A percentile compares a stretch with the other conserved stretches of the same genome.
These are phyloP conservation scores for Ramalina intermedia DNA, from an alignment of 495 filamentous ascomycete species.

Conservation along the genomic window DNA sequence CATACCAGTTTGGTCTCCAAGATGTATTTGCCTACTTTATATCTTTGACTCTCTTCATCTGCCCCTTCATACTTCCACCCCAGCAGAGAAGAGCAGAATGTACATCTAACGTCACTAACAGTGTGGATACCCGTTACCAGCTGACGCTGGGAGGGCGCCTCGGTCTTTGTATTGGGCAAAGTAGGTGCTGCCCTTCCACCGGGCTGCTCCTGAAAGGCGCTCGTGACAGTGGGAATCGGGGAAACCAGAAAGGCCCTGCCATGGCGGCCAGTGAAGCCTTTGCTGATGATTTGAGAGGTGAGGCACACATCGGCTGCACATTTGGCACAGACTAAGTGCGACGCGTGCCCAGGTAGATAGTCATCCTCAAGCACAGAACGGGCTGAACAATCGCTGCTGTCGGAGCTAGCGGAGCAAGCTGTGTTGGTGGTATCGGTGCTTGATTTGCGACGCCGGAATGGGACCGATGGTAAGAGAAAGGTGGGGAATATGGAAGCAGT, in stretches of 20 bases:
- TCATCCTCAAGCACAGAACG: slow-evolving; percentile 13
- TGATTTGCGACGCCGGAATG: slow-evolving; percentile 31
- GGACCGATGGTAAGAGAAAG: slow-evolving; percentile 39
- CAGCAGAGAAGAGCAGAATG: slow-evolving; percentile 50
- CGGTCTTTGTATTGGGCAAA: slow-evolving; percentile 43
- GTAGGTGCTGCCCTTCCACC: slow-evolving; percentile 19
- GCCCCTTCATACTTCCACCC: slow-evolving; percentile 94
- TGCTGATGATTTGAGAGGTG: slow-evolving; percentile 68
- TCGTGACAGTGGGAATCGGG: slow-evolving; percentile 8
- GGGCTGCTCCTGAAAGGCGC: slow-evolving; percentile 22
- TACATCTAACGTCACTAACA: slow-evolving; percentile 39
- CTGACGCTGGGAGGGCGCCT: slow-evolving; percentile 51
- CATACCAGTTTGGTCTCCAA: slow-evolving; percentile 68
- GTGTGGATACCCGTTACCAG: slow-evolving; percentile 68
- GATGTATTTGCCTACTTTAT: slow-evolving; percentile 97
- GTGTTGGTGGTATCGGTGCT: slow-evolving; percentile 15
- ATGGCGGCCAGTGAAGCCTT: slow-evolving; percentile 88
- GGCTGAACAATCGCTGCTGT: slow-evolving; percentile 8
- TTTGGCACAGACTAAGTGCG: slow-evolving; percentile 54
- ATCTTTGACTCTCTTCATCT: slow-evolving; percentile 63
- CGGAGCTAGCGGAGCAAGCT: slow-evolving; percentile 6
- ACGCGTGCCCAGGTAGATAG: slow-evolving; percentile 36
- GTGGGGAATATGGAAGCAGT: slow-evolving; percentile 27
- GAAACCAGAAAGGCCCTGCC: slow-evolving; percentile 83
- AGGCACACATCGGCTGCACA: slow-evolving; percentile 67